Conservation (phyloP, 768 basidiomycete genomes). For the Tricholoma bakamatsutake region DNA sequence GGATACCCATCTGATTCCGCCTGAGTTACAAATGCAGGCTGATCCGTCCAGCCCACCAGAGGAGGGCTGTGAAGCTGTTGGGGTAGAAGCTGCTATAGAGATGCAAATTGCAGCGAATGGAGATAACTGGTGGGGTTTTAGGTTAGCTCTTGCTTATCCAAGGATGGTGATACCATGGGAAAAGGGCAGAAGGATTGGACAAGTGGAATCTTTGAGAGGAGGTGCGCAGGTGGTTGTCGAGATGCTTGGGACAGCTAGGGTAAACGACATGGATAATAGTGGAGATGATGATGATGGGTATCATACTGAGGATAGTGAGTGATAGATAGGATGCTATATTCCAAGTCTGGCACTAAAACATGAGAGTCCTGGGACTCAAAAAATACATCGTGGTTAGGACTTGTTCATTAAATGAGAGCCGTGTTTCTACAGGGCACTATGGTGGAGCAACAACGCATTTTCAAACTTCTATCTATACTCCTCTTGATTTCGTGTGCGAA, state of each 20-base stretch:
- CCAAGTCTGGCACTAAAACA: too few relatives aligned
- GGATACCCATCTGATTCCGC: conserved; percentile 53
- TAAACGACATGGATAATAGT: not conserved
- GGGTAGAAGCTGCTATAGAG: conserved; percentile 31
- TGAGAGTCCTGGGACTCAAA: too few relatives aligned
- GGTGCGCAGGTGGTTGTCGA: conserved; percentile 66
- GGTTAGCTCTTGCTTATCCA: conserved; percentile 64
- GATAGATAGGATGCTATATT: not conserved
- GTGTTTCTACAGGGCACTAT: too few relatives aligned
- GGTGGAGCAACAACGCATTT: too few relatives aligned
- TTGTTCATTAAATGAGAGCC: too few relatives aligned
- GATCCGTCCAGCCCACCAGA: conserved; percentile 40
- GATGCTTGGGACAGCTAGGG: conserved; percentile 17
- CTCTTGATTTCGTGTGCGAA: too few relatives aligned
- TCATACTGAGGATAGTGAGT: conserved; percentile 45
- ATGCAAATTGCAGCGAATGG: conserved; percentile 18
- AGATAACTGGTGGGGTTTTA: conserved; percentile 67
- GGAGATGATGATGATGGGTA: conserved; percentile 43
- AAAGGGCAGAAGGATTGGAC: conserved; percentile 30
- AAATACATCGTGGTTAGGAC: too few relatives aligned
- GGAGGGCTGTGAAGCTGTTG: conserved; percentile 26
- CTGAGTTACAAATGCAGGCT: conserved; percentile 26
- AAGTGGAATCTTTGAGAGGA: conserved; percentile 45
- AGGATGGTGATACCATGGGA: conserved; percentile 54
- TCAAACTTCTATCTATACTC: too few relatives aligned